Evolutionary conservation across 441 rosid genomes (phyloP).

Genomic region (Arabidopsis hybrid): DNA sequence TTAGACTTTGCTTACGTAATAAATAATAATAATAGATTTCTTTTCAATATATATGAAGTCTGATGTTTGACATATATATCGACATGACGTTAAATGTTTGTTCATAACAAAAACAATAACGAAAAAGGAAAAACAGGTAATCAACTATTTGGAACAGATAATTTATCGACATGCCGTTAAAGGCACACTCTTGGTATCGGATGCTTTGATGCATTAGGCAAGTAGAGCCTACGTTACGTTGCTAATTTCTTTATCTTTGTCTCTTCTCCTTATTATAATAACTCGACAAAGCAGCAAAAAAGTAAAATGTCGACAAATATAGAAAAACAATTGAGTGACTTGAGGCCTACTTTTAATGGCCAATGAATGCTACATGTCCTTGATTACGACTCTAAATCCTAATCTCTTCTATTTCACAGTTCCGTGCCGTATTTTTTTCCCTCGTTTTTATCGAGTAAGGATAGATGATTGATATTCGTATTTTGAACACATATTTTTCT

Average conservation of each 20-base stretch:
- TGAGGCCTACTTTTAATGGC: slow-evolving; percentile 1
- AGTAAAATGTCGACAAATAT: slow-evolving; percentile 6
- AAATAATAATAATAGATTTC: too few species aligned
- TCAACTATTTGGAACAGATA: background rate
- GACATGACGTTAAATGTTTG: slow-evolving; percentile 5
- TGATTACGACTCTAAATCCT: slow-evolving; percentile 32
- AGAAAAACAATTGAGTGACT: background rate
- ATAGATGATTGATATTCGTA: background rate
- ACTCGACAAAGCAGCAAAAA: slow-evolving; percentile 16
- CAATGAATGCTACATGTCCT: slow-evolving; percentile 4
- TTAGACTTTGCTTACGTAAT: too few species aligned
- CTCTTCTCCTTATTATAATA: background rate
- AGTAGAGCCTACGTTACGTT: slow-evolving; percentile 32
- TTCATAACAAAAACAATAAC: background rate
- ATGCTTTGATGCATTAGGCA: slow-evolving; percentile 17
- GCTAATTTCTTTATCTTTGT: background rate
- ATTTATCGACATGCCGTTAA: slow-evolving; percentile 35
- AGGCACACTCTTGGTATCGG: slow-evolving; percentile 2
- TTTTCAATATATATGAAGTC: background rate
- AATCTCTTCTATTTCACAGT: background rate
- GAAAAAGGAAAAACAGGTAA: background rate
- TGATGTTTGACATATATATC: background rate
- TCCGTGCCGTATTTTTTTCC: slow-evolving; percentile 23
- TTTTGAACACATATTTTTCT: background rate
- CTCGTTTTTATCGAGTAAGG: slow-evolving; percentile 25